Conservation (phyloP, 192 early-diverging fungal genomes). For the Martensiomyces pterosporus region DNA sequence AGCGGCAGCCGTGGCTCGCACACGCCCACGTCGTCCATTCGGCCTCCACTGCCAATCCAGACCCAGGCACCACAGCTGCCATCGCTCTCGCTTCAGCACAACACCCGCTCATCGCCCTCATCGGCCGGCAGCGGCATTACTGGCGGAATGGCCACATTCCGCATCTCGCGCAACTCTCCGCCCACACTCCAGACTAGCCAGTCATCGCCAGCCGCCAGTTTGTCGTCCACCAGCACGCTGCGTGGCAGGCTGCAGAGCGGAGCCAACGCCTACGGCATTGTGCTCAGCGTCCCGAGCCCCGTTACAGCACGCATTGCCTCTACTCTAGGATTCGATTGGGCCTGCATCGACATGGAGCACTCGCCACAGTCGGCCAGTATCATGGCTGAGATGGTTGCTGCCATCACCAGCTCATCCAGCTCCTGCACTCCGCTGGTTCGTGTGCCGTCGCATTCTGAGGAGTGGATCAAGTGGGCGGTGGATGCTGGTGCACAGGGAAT, state of each 20-base stretch:
- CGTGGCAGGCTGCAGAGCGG: constrained; percentile 20
- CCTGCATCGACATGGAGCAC: constrained; percentile 34
- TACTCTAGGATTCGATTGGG: constrained; percentile 44
- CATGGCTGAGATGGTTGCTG: constrained; percentile 44
- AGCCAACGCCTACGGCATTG: constrained; percentile 25
- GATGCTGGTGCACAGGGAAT: constrained; percentile 43
- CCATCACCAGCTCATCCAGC: constrained; percentile 19
- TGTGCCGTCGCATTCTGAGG: constrained; percentile 27
- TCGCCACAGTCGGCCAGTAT: constrained; percentile 19
- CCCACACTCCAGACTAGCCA: too few relatives aligned
- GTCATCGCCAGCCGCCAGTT: constrained; percentile 6
- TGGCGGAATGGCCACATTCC: too few relatives aligned
- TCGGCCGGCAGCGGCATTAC: constrained; percentile 11
- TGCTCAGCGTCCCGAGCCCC: constrained; percentile 37
- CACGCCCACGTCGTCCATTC: too few relatives aligned
- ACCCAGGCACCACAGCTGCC: constrained; percentile 7
- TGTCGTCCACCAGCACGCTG: constrained; percentile 4
- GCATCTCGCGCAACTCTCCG: too few relatives aligned
- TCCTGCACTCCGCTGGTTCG: constrained; percentile 34
- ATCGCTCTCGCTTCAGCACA: constrained; percentile 5
- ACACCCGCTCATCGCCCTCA: constrained; percentile 27
- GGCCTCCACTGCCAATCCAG: neutral
- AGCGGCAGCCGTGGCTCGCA: too few relatives aligned
- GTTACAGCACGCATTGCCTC: constrained; percentile 24
- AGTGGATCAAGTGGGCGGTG: constrained; percentile 35